Conservation (phyloP, 306 rosid species). For the Urtica urens region DNA sequence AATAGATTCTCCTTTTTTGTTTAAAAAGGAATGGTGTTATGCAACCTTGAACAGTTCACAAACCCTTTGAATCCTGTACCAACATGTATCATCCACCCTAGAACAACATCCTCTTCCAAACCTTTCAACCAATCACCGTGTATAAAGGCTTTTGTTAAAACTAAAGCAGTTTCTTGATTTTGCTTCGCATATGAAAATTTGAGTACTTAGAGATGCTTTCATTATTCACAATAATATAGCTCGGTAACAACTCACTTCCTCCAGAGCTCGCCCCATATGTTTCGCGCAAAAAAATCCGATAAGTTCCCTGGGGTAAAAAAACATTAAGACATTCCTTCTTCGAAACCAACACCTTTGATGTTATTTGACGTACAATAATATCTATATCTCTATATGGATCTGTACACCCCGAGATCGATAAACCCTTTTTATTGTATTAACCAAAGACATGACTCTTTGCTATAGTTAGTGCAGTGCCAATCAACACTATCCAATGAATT, state of each 20-base stretch:
- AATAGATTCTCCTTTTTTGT: too few relatives aligned
- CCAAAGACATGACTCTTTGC: too few relatives aligned
- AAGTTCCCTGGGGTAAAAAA: background rate
- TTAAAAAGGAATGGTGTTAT: too few relatives aligned
- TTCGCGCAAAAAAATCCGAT: background rate
- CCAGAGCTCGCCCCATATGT: background rate
- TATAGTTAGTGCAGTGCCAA: too few relatives aligned
- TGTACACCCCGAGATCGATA: too few relatives aligned
- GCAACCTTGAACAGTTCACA: background rate
- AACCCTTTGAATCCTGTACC: background rate
- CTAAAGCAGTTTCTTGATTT: too few relatives aligned
- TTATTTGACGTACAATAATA: background rate
- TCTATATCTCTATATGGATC: background rate
- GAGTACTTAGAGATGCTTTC: constrained; percentile 8
- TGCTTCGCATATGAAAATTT: constrained; percentile 4
- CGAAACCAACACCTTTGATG: background rate
- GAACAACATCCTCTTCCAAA: too few relatives aligned
- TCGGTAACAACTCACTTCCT: background rate
- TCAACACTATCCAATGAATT: background rate
- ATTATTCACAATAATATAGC: constrained; percentile 7
- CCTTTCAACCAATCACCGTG: background rate
- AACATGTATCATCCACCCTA: background rate
- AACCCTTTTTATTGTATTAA: too few relatives aligned
- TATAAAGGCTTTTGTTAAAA: too few relatives aligned
- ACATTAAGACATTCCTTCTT: background rate